Evolutionary conservation across 2,329 filamentous ascomycete species (phyloP).

Genomic region (Arthrobotrys conoides): DNA sequence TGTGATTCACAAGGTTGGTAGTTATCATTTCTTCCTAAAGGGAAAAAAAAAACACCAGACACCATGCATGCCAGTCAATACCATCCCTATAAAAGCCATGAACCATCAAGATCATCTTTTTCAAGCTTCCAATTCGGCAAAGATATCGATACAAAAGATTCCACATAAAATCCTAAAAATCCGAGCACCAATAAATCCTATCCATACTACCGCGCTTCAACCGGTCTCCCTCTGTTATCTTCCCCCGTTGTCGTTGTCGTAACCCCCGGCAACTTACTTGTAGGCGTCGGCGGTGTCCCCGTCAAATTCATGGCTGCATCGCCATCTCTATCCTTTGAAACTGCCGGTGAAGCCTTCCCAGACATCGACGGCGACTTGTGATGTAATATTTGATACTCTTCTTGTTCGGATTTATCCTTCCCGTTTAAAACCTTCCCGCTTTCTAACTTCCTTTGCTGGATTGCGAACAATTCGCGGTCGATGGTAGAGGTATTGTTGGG

Average conservation of each 20-base stretch:
- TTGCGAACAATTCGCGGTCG: slow-evolving; percentile 52
- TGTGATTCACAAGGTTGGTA: too few relatives aligned
- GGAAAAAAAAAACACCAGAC: slow-evolving; percentile 1
- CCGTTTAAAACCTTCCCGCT: slow-evolving; percentile 57
- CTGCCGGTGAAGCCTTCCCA: slow-evolving; percentile 48
- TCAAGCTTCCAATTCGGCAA: slow-evolving; percentile 21
- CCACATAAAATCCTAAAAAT: neutral
- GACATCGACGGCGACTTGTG: slow-evolving; percentile 60
- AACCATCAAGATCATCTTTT: neutral
- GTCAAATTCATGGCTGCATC: slow-evolving; percentile 45
- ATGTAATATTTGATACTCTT: slow-evolving; percentile 60
- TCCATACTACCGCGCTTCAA: slow-evolving; percentile 54
- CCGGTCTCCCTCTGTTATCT: slow-evolving; percentile 49
- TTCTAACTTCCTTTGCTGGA: slow-evolving; percentile 59
- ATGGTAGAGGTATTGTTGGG: slow-evolving; percentile 37
- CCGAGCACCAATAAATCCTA: neutral
- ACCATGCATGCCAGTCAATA: slow-evolving; percentile 8
- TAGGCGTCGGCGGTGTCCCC: slow-evolving; percentile 36
- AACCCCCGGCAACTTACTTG: slow-evolving; percentile 16
- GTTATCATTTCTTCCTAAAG: slow-evolving; percentile 12
- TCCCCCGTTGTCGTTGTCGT: slow-evolving; percentile 18
- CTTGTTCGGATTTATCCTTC: slow-evolving; percentile 57
- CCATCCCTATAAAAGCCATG: slow-evolving; percentile 3
- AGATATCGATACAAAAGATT: slow-evolving; percentile 10
- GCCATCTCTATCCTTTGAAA: slow-evolving; percentile 44